Evolutionary conservation across 176 grass and related monocot species (phyloP), one percentile per base, ranked within the genome.

Genomic region (Rhynchospora pubera): DNA sequence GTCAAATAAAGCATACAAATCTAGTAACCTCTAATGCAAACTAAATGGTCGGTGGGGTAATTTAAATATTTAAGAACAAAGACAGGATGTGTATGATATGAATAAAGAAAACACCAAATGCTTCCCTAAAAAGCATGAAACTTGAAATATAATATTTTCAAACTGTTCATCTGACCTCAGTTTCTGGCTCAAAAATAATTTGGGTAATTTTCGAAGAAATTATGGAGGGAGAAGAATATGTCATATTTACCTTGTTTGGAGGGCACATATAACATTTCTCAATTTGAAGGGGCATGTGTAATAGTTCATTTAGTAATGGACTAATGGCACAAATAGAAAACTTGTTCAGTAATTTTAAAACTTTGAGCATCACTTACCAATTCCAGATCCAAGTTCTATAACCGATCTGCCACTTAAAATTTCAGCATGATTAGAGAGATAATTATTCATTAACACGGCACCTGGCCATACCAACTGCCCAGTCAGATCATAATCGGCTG

Each of bases 401-500:
- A 93, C 34, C 47, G 90, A 92, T 83, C 52, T 45, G 7, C 81
- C 87, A 13, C 94, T 81, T 51, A 98, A 85, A 86, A 86, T 94
- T 83, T 89, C 85, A 60, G 87, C 89, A 88, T 98, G 93, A 65
- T 86, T 81, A 78, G 87, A 91, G 62, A 98, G 82, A 68, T 91
- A 98, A 73, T 94, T 90, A 73, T 98, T 98, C 89, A 98, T 90
- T 21, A 98, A 62, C 57, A 93, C 75, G 85, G 92, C 95, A 94
- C 92, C 90, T 63, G 96, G 92, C 90, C 96, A 95, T 50, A 98
- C 92, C 85, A 95, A 80, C 71, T 99, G 96, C 52, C 92, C 96
- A 30, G 96, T 99, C 63, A 99, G 96, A 85, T 94, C 96, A 86
- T 88, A 99, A 85, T 99, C 96, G 73, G 96, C 96, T 99, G 96